Evolutionary conservation across 1,284 basidiomycete genomes (phyloP), one percentile per base, ranked within the genome.

Genomic region (Naganishia cerealis): DNA sequence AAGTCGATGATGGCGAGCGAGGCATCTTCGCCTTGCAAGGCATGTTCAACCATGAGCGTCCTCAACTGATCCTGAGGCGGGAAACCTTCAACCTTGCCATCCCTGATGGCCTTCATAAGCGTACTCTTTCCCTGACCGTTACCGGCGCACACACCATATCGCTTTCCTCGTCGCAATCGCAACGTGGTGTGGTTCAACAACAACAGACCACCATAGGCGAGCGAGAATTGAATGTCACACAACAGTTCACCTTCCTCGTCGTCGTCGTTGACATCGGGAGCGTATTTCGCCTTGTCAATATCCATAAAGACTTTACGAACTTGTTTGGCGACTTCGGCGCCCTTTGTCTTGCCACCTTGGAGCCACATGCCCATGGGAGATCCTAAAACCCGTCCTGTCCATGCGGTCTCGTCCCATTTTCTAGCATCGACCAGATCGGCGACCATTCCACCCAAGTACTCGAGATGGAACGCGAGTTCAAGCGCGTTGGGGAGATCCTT

Each of bases 61-160:
- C 90, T 86, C 50, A 97, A 83, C 80, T 93, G 85, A 73, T 90
- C 88, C 76, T 88, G 91, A 13, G 91, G 85, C n/a, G 94, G 94
- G 82, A 95, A 97, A 76, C 94, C 94, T 81, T 97, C 94, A 48
- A 94, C 79, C 82, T 96, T 96, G 67, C 91, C 90, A 76, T 95
- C 93, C 57, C 91, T 87, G 75, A 99, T 87, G 75, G 96, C 94
- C 76, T 95, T 91, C 88, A 99, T 90, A 66, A 99, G 85, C 0
- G 96, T 99, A 55, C 91, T 92, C 83, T 99, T 99, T 73, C 95
- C 95, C 69, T 91, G 91, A 73, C 95, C 95, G 82, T 99, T 99
- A 42, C 91, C 86, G 52, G 94, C 95, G 58, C 96, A 89, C 74
- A 99, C 92, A 78, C 96, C 95, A 82, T 99, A 99, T 70, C 92